Base-by-base conservation (phyloP, 352 stramenopile genomes). In the Phytophthora sp. region DNA sequence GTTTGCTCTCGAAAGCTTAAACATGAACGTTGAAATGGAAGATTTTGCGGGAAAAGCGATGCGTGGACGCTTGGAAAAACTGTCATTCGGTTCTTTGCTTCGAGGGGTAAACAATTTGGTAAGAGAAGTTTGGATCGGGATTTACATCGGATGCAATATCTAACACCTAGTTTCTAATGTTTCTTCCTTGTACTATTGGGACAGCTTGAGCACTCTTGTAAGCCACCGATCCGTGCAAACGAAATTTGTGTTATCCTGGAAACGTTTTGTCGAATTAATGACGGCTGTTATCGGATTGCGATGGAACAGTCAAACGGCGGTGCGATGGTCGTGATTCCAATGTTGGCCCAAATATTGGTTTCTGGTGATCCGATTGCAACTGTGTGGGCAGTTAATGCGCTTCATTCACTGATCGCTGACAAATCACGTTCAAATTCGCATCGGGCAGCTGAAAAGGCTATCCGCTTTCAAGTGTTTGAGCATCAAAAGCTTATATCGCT, bases 1-100 rank as follows among this genome's bases (percentile, higher is more conserved):
- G 18, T 93, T 94, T 63, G 72, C 80, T 2, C 64, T 94, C 13
- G 84, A 94, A 18, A 91, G 80, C 44, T 75, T 93, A 58, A 90
- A 83, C 55, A 82, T 87, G 63, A 92, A 89, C 52, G 76, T 91
- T 26, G 71, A 88, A 49, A 71, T 75, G 11, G 68, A 77, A 30
- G 80, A 94, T 60, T 93, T 94, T 53, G 42, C 63, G 1, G 69
- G 70, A 1, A 86, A 82, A 35, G 30, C 53, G 7, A 73, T 87
- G 26, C 73, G 86, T 31, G 60, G 54, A 7, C 76, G 75, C 6
- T 71, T 91, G 9, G 71, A 80, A 13, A 84, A 91, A 36, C 63
- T 94, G 26, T 82, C 76, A 11, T 92, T 91, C 20, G 47, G 63
- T 7, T 51, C 65, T 18, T 49, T 94, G 6, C 69, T 93, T 24